phyloP scores from a whole-genome alignment of 495 filamentous ascomycete genomes.

The Pyronema omphalodes region DNA sequence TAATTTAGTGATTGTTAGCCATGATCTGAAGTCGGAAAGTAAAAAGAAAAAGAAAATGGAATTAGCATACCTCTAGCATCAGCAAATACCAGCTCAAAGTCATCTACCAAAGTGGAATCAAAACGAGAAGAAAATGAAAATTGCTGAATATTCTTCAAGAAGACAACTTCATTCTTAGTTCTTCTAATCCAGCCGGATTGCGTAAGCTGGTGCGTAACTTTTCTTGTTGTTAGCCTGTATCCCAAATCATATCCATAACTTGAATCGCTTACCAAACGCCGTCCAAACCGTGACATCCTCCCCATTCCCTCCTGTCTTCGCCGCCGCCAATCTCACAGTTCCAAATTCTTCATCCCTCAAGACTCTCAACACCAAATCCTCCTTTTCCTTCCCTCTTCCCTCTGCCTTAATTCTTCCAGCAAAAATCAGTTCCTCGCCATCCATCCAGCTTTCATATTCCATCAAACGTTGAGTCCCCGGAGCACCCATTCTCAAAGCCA shows the following conservation, averaged over 20 bases:
- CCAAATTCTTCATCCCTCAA: slow-evolving; percentile 37
- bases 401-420: slow-evolving; percentile 27
- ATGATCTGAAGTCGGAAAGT: not conserved
- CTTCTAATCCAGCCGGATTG: slow-evolving; percentile 16
- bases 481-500: slow-evolving; percentile 44
- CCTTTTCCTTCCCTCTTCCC: slow-evolving; percentile 36
- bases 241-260: not conserved
- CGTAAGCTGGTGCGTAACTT: slow-evolving; percentile 18
- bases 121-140: slow-evolving; percentile 21
- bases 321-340: slow-evolving; percentile 26
- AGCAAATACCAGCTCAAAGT: not conserved
- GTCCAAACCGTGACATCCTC: slow-evolving; percentile 21
- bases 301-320: not conserved
- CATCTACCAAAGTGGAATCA: slow-evolving; percentile 11
- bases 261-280: slow-evolving; percentile 13
- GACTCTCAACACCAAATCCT: slow-evolving; percentile 35
- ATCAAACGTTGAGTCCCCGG: slow-evolving; percentile 25
- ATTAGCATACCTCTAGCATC: not conserved
- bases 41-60: not conserved
- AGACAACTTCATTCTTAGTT: slow-evolving; percentile 11
- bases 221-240: not conserved
- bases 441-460: slow-evolving; percentile 36
- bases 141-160: slow-evolving; percentile 16
- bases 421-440: slow-evolving; percentile 33
- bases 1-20: too few species aligned